Base-by-base conservation (phyloP, 164 flowering plant species). In the Stephania cephalantha region DNA sequence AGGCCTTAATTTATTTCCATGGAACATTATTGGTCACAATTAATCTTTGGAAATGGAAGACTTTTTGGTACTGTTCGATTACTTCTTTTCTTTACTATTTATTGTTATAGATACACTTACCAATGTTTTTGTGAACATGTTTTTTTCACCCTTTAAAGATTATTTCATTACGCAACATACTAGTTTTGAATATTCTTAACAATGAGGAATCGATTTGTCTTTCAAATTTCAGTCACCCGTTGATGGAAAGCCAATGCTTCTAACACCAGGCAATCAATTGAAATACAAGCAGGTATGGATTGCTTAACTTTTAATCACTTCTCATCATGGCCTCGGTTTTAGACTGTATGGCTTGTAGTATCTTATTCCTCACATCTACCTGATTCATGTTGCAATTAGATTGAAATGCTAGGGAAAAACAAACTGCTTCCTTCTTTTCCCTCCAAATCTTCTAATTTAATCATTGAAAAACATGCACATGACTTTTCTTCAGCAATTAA, bases 211-310 rank as follows among this genome's bases (percentile, higher is more conserved):
- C 50, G 17, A 31, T 76, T 76, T 35, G 10, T 78, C 50, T 80
- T 75, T 73, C 73, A 76, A 25, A 75, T 83, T 76, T 77, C 88
- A 95, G 98, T 95, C 99, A 70, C 99, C 99, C 68, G 94, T 93
- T 76, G 95, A 95, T 88, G 99, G 98, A 84, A 93, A 90, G 81
- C 97, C 94, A 48, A 94, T 95, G 99, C 93, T 95, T 55, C 82
- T 95, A 31, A 94, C 99, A 42, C 99, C 98, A n/a, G 99, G 81
- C 97, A 95, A 77, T 95, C 99, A 5, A 94, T 95, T 77, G 89
- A 91, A 78, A 94, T 95, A 78, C 99, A 95, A 85, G 98, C 93
- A 85, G 69, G 89, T 80, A 46, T 52, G 70, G 71, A 46, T 75
- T 72, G 45, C 17, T 10, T 31, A 7, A 46, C 29, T 42, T 70